Evolutionary conservation across 1,284 basidiomycete genomes (phyloP).

Genomic region (Sporisorium reilianum): DNA sequence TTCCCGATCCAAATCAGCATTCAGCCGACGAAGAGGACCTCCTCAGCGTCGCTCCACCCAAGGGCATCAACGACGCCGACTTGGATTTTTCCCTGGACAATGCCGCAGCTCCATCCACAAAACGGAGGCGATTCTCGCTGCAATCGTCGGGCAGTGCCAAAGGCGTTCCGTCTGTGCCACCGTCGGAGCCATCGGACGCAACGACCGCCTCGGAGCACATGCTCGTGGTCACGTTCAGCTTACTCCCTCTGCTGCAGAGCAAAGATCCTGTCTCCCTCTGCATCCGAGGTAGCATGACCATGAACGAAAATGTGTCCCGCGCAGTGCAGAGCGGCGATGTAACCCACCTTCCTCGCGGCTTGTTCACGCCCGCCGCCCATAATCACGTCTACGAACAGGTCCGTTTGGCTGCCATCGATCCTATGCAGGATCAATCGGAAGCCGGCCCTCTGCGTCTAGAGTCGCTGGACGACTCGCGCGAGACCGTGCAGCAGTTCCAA

Average conservation of each 20-base stretch:
- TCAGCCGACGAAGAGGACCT: constrained; percentile 38
- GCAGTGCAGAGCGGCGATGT: neutral
- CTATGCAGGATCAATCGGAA: neutral
- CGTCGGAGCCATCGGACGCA: constrained; percentile 21
- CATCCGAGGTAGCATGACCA: constrained; percentile 10
- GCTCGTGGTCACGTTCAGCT: constrained; percentile 25
- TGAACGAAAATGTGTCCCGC: neutral
- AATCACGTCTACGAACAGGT: constrained; percentile 4
- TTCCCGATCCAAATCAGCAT: constrained; percentile 21
- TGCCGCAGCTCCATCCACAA: constrained; percentile 11
- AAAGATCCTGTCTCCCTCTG: constrained; percentile 18
- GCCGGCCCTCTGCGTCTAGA: neutral
- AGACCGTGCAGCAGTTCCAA: constrained; percentile 17
- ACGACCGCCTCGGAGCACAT: neutral
- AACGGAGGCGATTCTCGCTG: constrained; percentile 45
- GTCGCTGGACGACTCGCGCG: constrained; percentile 30
- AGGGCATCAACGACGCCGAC: constrained; percentile 33
- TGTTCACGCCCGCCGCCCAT: constrained; percentile 9
- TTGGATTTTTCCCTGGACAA: constrained; percentile 48
- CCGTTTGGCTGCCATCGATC: neutral
- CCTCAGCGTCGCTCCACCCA: constrained; percentile 37
- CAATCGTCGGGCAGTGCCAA: constrained; percentile 29
- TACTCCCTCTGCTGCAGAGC: constrained; percentile 36
- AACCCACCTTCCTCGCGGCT: constrained; percentile 11
- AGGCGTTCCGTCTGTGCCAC: constrained; percentile 9